Conservation (phyloP, 805 yeast genomes). For the Brettanomyces bruxellensis region DNA sequence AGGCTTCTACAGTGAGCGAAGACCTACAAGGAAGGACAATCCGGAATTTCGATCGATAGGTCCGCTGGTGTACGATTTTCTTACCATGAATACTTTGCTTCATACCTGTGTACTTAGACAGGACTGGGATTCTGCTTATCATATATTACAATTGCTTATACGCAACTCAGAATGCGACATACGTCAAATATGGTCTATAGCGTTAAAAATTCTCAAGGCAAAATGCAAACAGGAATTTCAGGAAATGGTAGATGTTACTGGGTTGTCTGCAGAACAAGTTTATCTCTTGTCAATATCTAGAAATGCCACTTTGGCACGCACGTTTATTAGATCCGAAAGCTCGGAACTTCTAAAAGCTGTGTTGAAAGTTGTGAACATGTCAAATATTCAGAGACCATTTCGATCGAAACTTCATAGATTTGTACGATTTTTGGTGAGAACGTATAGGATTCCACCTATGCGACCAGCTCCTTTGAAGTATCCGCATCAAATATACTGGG, state of each 20-base stretch:
- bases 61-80: too few relatives aligned
- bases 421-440: background rate
- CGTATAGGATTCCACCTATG: background rate
- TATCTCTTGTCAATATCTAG: background rate
- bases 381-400: constrained; percentile 2
- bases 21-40: background rate
- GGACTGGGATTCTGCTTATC: constrained; percentile 50
- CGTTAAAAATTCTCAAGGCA: constrained; percentile 40
- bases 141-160: constrained; percentile 39
- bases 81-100: constrained; percentile 26
- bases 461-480: background rate
- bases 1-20: background rate
- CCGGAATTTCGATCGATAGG: too few relatives aligned
- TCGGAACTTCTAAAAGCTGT: background rate
- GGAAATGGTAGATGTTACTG: background rate
- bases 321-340: background rate
- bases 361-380: background rate
- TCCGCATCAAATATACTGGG: background rate
- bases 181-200: constrained; percentile 54
- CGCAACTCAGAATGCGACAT: constrained; percentile 43
- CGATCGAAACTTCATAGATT: background rate
- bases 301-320: background rate
- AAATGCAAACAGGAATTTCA: constrained; percentile 18
- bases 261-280: background rate
- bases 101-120: constrained; percentile 37